A percentile compares a stretch with the other conserved stretches of the same genome.
phyloP scores from a whole-genome alignment of 768 basidiomycete species.

The Tricholomella constricta region DNA sequence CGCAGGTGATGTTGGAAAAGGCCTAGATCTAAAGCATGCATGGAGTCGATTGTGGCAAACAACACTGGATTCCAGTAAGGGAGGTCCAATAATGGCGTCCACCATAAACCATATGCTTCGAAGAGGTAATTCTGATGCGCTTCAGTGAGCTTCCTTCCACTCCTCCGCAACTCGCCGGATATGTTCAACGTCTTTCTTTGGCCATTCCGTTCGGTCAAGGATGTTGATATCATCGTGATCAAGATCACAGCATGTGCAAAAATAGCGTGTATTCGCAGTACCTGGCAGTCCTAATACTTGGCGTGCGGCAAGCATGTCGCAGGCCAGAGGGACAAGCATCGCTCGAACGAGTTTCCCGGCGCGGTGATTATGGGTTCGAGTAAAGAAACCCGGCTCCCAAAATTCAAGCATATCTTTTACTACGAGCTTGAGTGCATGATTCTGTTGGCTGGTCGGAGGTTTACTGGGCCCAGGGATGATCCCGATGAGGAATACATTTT shows the following conservation, averaged over 20 bases:
- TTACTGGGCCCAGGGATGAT: slow-evolving; percentile 35
- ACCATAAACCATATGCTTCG: slow-evolving; percentile 27
- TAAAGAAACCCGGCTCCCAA: slow-evolving; percentile 32
- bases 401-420: slow-evolving; percentile 33
- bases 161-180: slow-evolving; percentile 16
- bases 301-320: too few species aligned
- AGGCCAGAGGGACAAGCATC: slow-evolving; percentile 18
- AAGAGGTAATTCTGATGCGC: slow-evolving; percentile 18
- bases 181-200: slow-evolving; percentile 9
- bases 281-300: too few species aligned
- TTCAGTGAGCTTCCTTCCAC: slow-evolving; percentile 23
- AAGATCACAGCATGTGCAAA: too few species aligned
- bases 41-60: slow-evolving; percentile 36
- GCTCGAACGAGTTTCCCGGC: slow-evolving; percentile 20
- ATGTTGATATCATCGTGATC: slow-evolving; percentile 29
- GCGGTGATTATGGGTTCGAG: slow-evolving; percentile 18
- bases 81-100: slow-evolving; percentile 32
- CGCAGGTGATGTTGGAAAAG: slow-evolving; percentile 15
- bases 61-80: slow-evolving; percentile 40
- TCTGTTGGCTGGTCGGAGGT: slow-evolving; percentile 31
- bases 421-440: slow-evolving; percentile 35
- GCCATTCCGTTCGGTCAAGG: slow-evolving; percentile 28
- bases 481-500: slow-evolving; percentile 48
- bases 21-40: slow-evolving; percentile 43
- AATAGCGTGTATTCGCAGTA: too few species aligned